Evolutionary conservation across 495 filamentous ascomycete genomes (phyloP).

Genomic region (Echria macrotheca): DNA sequence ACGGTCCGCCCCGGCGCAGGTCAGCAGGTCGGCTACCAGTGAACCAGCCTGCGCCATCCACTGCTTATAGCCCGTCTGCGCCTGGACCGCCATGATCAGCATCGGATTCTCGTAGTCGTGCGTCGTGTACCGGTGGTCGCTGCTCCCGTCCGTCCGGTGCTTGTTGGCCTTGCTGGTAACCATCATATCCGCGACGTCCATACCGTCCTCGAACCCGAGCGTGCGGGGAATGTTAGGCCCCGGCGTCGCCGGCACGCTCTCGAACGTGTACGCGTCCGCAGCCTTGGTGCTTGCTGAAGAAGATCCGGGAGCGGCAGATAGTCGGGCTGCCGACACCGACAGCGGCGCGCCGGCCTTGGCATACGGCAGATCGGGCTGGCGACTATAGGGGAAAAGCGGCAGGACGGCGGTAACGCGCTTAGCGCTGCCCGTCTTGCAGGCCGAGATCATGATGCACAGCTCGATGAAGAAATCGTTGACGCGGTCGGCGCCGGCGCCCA

Average conservation of each 20-base stretch:
- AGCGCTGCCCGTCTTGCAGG: conserved; percentile 94
- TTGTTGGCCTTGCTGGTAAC: conserved; percentile 26
- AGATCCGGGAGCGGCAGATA: too few species aligned
- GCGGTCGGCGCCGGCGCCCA: conserved; percentile 29
- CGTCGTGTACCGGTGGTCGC: conserved; percentile 35
- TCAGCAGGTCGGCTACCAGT: conserved; percentile 86
- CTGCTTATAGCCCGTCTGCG: conserved; percentile 87
- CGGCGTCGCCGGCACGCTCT: conserved; percentile 82
- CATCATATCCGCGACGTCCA: conserved; percentile 63
- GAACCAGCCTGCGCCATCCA: conserved; percentile 98
- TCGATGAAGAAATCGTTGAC: conserved; percentile 97
- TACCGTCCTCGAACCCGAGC: conserved; percentile 54
- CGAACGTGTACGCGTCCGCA: conserved; percentile 42
- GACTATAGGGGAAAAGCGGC: conserved; percentile 90
- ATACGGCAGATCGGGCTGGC: conserved; percentile 93
- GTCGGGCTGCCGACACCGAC: conserved; percentile 26
- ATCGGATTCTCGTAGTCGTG: conserved; percentile 55
- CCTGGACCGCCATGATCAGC: conserved; percentile 55
- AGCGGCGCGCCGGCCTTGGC: conserved; percentile 91
- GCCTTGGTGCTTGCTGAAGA: conserved; percentile 30
- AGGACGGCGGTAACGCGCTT: conserved; percentile 89
- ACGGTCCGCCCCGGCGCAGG: conserved; percentile 92
- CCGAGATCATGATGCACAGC: conserved; percentile 92
- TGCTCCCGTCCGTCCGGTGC: not conserved
- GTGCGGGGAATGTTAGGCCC: conserved; percentile 61